Base-by-base conservation (phyloP, 305 asterid species). In the Fraxinus sp. region DNA sequence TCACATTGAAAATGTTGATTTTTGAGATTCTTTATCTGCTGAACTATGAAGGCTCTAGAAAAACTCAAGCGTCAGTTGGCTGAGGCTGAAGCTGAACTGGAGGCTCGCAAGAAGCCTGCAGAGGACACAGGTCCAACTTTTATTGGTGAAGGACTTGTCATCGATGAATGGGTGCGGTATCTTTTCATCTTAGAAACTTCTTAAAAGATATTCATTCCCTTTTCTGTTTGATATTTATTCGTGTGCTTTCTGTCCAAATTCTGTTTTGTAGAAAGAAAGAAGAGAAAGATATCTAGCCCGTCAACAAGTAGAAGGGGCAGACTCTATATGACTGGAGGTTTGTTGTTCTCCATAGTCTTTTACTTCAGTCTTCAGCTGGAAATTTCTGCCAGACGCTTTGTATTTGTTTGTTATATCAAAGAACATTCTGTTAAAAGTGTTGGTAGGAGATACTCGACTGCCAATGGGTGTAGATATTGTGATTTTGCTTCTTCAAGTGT, bases 141-240 rank as follows among this genome's bases (percentile, higher is more conserved):
- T 86, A 87, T 94, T 20, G 98, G 99, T 22, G 99, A 95, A 90
- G 98, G 99, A 64, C 99, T 96, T 0, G 99, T 96, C 59, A 93
- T 96, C 55, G 98, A 93, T 87, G 99, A 96, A 91, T 94, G 98
- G 98, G 99, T 96, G 71, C n/a, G 0, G 33, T 24, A 64, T 64
- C 72, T 20, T 64, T 64, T 64, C 33, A 62, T 62, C 71, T 18
- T 62, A 7, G 32, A 20, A 62, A 62, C 26, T 80, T 32, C 28
- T 32, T 28, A 55, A 8, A 16, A 68, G 24, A 83, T 71, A 33
- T 68, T 14, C 77, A 18, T 6, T 28, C 49, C 66, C 33, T 24
- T 36, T 41, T 43, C 13, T 39, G 37, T 78, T 73, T 46, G 18
- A 74, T 86, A 74, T 26, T 14, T 71, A 35, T 39, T 7, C 36